phyloP scores from a whole-genome alignment of 192 early-diverging fungal species.

The Geosiphon pyriformis region DNA sequence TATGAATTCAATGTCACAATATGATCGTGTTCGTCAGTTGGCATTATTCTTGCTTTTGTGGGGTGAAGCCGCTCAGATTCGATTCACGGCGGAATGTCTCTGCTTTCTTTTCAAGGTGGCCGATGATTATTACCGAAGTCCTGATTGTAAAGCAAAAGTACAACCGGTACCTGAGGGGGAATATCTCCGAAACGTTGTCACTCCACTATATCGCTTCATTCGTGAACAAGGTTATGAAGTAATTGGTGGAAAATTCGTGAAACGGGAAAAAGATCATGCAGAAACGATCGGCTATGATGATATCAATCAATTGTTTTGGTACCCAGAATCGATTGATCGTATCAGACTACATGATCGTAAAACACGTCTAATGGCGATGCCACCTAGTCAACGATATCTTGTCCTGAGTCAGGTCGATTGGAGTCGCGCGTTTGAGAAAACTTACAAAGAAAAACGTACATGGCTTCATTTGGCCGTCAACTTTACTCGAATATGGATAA shows the following conservation, averaged over 20 bases:
- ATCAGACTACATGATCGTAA: slow-evolving; percentile 52
- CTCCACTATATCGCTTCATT: slow-evolving; percentile 68
- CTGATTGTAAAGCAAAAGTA: slow-evolving; percentile 45
- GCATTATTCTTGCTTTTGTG: slow-evolving; percentile 73
- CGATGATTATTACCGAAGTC: slow-evolving; percentile 50
- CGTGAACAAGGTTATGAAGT: slow-evolving; percentile 72
- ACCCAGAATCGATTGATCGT: slow-evolving; percentile 54
- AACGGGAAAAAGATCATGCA: slow-evolving; percentile 72
- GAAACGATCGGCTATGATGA: slow-evolving; percentile 76
- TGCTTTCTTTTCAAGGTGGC: slow-evolving; percentile 79
- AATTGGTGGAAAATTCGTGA: slow-evolving; percentile 61
- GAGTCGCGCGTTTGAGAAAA: slow-evolving; percentile 68
- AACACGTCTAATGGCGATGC: slow-evolving; percentile 53
- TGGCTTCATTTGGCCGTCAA: slow-evolving; percentile 79
- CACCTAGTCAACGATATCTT: slow-evolving; percentile 56
- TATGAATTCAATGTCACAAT: slow-evolving; percentile 69
- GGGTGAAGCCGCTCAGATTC: slow-evolving; percentile 72
- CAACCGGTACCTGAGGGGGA: slow-evolving; percentile 58
- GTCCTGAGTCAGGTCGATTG: slow-evolving; percentile 62
- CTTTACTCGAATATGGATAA: slow-evolving; percentile 82
- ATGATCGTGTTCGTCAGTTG: slow-evolving; percentile 63
- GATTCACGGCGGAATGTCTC: slow-evolving; percentile 68
- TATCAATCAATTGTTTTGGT: slow-evolving; percentile 83
- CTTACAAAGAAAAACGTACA: slow-evolving; percentile 79
- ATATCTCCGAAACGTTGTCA: slow-evolving; percentile 62